These are phyloP conservation scores for Ensete ventricosum DNA, from an alignment of 176 grass and related monocot species.

Conservation along the genomic window DNA sequence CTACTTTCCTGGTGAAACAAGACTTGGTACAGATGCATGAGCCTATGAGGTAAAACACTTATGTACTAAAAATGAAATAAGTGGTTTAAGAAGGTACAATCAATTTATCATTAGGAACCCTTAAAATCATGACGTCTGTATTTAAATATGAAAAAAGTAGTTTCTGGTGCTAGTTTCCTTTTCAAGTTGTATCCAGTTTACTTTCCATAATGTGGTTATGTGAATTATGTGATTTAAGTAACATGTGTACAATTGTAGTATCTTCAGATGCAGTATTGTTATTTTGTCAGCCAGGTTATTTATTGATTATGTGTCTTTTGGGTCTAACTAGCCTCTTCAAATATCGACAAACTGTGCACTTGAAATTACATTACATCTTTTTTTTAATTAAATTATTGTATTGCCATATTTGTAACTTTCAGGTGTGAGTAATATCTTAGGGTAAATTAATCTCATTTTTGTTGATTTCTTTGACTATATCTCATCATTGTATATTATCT, in stretches of 20 bases:
- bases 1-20: not conserved
- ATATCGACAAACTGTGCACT: too few species aligned
- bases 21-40: too few species aligned
- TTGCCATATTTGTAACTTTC: not conserved
- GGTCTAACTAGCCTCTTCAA: not conserved
- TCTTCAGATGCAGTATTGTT: not conserved
- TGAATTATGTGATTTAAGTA: not conserved
- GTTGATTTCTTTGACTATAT: too few species aligned
- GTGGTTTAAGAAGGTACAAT: too few species aligned
- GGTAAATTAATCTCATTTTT: too few species aligned
- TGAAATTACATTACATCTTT: not conserved
- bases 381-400: not conserved
- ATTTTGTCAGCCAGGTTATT: not conserved
- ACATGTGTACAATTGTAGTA: not conserved
- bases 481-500: too few species aligned
- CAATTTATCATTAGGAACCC: not conserved
- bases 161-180: not conserved
- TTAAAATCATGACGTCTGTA: not conserved
- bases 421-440: too few species aligned
- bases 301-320: not conserved
- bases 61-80: too few species aligned
- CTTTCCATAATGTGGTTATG: not conserved
- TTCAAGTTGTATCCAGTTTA: not conserved
- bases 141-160: not conserved
- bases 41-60: too few species aligned